A percentile compares a stretch with the other conserved stretches of the same genome.
phyloP scores from a whole-genome alignment of 2,329 filamentous ascomycete species.

The Cercospora citrullina region DNA sequence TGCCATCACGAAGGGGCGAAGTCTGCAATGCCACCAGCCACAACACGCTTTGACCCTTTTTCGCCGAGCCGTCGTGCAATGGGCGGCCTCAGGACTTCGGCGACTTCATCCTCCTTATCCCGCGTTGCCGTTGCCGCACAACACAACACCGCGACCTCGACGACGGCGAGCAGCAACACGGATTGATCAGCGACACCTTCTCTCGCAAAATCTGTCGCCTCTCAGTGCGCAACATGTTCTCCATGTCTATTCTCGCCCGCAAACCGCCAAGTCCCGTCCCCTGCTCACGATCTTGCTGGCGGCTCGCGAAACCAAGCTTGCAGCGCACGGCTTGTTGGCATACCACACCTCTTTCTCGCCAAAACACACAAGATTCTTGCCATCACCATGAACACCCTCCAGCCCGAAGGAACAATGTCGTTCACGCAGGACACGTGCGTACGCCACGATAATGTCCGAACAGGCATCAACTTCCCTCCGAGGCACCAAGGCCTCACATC shows the following conservation, averaged over 20 bases:
- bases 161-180: background rate
- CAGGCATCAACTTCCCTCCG: background rate
- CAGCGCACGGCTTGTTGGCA: conserved; percentile 10
- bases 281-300: background rate
- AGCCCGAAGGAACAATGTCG: background rate
- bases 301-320: conserved; percentile 8
- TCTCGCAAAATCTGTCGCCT: background rate
- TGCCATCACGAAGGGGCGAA: background rate
- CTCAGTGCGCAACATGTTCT: too few relatives aligned
- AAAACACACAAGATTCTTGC: background rate
- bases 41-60: background rate
- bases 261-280: background rate
- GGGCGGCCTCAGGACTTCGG: background rate
- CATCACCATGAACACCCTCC: background rate
- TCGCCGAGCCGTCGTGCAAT: background rate
- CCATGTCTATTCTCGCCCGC: background rate
- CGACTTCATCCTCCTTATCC: background rate
- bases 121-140: background rate
- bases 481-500: background rate
- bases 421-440: background rate
- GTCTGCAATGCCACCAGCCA: background rate
- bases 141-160: background rate
- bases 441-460: background rate
- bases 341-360: conserved; percentile 4
- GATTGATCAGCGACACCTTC: background rate